These are phyloP conservation scores for Pseudoperonospora humuli DNA, from an alignment of 352 stramenopile species.

Conservation along the genomic window DNA sequence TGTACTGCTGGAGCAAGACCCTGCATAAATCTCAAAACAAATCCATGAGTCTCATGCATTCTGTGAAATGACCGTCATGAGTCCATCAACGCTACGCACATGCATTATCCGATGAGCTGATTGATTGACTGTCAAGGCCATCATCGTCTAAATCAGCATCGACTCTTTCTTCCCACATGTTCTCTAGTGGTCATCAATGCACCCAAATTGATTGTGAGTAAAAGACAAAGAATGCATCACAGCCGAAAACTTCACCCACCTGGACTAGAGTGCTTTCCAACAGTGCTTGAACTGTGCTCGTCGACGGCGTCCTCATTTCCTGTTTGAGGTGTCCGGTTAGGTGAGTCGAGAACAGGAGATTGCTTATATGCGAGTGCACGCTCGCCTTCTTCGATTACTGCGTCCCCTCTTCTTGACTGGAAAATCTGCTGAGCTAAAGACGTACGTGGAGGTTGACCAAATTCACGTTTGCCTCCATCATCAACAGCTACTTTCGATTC, in stretches of 20 bases:
- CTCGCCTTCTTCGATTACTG: not conserved
- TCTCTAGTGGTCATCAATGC: conserved; percentile 1
- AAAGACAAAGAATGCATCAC: not conserved
- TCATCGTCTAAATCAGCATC: conserved; percentile 24
- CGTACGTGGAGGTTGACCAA: not conserved
- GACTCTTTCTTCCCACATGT: conserved; percentile 14
- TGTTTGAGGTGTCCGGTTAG: not conserved
- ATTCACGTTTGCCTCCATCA: conserved; percentile 2
- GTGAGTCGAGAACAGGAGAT: not conserved
- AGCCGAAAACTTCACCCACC: conserved; percentile 17
- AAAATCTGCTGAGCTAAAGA: conserved; percentile 1
- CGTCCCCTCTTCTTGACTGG: not conserved
- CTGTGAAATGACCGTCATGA: not conserved
- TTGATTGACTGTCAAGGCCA: conserved; percentile 17
- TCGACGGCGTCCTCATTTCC: conserved; percentile 17
- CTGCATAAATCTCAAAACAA: conserved; percentile 8
- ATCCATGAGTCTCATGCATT: not conserved
- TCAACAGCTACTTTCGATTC: not conserved
- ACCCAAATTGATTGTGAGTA: not conserved
- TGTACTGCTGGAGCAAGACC: conserved; percentile 21
- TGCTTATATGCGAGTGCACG: not conserved
- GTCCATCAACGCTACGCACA: conserved; percentile 9
- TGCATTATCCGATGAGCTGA: conserved; percentile 19
- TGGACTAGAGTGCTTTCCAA: conserved; percentile 30
- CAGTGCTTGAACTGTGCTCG: conserved; percentile 26